Base-by-base conservation (phyloP, 352 stramenopile species). In the Pythium volutum region DNA sequence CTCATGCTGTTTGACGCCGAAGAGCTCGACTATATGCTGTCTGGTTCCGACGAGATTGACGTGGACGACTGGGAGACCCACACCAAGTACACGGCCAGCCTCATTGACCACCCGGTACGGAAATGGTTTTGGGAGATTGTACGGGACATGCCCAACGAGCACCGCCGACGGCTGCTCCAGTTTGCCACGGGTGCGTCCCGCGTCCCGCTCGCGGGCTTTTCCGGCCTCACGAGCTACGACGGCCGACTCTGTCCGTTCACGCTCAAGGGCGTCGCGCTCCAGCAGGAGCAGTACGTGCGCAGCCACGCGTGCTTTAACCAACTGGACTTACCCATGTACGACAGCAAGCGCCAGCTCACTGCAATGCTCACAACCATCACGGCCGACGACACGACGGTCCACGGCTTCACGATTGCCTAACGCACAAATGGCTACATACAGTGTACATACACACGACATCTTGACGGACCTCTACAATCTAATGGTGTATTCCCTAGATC, bases 1-100 rank as follows among this genome's bases (percentile, higher is more conserved):
- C 69, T 98, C 10, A 86, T 89, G 20, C 76, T 97, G 20, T 98
- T 98, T 73, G 93, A 98, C 67, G 96, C 91, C 60, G 89, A 97
- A 69, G 91, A 98, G 69, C 70, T 98, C 3, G 93, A 98, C 67
- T 71, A 98, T 36, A 66, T 98, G 11, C 81, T 98, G 59, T 97
- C 88, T 52, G 93, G 91, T 15, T 68, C 97, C 34, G 88, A 93
- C 4, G 76, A 83, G 55, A 97, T 98, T 60, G 81, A 97, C 54
- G 89, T 98, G 41, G 75, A 92, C 22, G 93, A 98, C 67, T 98
- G 93, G 93, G 83, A 87, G 63, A 66, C 64, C 20, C 68, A 97
- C 59, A 97, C 91, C 3, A 55, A 53, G 20, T 69, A n/a, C 5
- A 55, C 42, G 22, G 48, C 54, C 11, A 62, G 41, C 43, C 52